These are phyloP conservation scores for Pulveroboletus sp. DNA, from an alignment of 768 basidiomycete genomes.

Conservation along the genomic window DNA sequence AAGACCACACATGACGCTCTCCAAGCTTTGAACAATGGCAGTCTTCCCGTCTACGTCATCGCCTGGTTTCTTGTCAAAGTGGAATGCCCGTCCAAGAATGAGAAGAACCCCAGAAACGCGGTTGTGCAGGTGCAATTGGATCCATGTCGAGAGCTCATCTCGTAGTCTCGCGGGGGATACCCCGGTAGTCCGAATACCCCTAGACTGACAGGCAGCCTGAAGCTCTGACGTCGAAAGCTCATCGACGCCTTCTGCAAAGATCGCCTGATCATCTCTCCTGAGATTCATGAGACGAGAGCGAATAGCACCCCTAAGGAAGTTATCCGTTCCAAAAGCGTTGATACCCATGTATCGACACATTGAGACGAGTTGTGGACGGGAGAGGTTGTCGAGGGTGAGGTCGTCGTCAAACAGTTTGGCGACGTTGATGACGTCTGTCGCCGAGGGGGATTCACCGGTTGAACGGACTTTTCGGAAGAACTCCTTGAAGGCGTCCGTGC, in stretches of 20 bases:
- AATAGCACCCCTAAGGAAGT: conserved; percentile 91
- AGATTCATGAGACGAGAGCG: conserved; percentile 77
- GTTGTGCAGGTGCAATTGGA: conserved; percentile 83
- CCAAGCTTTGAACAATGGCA: conserved; percentile 73
- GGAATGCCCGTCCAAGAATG: conserved; percentile 90
- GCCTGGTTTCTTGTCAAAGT: conserved; percentile 75
- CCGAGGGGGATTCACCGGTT: conserved; percentile 90
- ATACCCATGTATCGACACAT: conserved; percentile 98
- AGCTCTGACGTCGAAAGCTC: conserved; percentile 88
- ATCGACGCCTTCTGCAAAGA: conserved; percentile 84
- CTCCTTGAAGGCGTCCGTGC: conserved; percentile 95
- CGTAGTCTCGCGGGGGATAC: conserved; percentile 84
- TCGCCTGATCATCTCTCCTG: conserved; percentile 89
- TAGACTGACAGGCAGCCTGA: conserved; percentile 87
- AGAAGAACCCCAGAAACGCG: conserved; percentile 91
- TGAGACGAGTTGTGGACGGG: conserved; percentile 95
- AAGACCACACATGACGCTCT: conserved; percentile 84
- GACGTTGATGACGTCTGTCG: conserved; percentile 85
- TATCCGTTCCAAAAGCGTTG: conserved; percentile 98
- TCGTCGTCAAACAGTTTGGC: conserved; percentile 98
- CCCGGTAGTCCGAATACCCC: conserved; percentile 86
- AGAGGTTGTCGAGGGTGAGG: conserved; percentile 94
- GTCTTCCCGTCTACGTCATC: conserved; percentile 81
- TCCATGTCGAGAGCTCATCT: conserved; percentile 91
- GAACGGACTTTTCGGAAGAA: conserved; percentile 98